Percentiles rank a stretch among this genome's conserved stretches.
Evolutionary conservation across 139 green algal species (phyloP).

Genomic region (Edaphochlamys debaryana): DNA sequence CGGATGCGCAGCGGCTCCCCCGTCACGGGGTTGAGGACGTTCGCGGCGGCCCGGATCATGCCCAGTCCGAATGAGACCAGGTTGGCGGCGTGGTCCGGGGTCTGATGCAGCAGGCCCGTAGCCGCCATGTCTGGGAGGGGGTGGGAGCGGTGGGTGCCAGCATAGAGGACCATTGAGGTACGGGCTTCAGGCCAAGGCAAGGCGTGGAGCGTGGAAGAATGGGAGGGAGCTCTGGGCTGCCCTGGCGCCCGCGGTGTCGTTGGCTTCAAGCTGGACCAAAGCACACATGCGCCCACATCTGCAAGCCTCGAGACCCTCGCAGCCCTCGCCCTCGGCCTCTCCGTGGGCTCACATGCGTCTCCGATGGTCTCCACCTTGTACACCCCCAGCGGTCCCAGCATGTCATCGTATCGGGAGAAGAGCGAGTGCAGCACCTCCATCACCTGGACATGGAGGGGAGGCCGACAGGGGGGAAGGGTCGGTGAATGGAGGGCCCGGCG

Average conservation of each 20-base stretch:
- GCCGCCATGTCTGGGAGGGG: constrained; percentile 32
- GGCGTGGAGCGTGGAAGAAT: too few relatives aligned
- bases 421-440: constrained; percentile 51
- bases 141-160: not conserved
- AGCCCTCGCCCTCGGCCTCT: too few relatives aligned
- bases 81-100: constrained; percentile 19
- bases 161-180: too few relatives aligned
- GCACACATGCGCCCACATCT: too few relatives aligned
- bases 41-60: constrained; percentile 24
- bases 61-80: constrained; percentile 31
- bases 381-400: constrained; percentile 31
- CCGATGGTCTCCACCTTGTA: constrained; percentile 54
- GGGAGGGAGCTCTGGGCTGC: too few relatives aligned
- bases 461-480: too few relatives aligned
- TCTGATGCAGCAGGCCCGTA: constrained; percentile 30
- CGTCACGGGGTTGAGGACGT: constrained; percentile 11
- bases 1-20: constrained; percentile 30
- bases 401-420: constrained; percentile 47
- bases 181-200: too few relatives aligned
- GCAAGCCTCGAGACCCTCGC: too few relatives aligned
- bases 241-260: too few relatives aligned
- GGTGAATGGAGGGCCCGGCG: too few relatives aligned
- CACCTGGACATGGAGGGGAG: not conserved
- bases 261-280: too few relatives aligned
- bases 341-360: constrained; percentile 38